Evolutionary conservation across 371 early-diverging fungal genomes (phyloP), one percentile per base, ranked within the genome.

Genomic region (Actinomortierella wolfii): DNA sequence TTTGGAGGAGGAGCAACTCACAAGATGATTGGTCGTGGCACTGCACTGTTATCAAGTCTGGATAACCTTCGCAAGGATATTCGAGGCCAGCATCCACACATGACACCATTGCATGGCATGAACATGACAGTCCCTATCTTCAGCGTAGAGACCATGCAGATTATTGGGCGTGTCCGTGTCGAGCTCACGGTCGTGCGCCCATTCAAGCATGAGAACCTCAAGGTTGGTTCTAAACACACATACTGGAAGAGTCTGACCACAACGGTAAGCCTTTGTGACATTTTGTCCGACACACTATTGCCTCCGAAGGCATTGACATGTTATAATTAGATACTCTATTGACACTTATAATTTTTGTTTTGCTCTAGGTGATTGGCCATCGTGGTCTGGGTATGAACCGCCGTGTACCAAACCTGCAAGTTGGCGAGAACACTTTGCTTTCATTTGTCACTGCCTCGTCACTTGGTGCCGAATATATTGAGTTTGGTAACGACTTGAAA

Each of bases 351-450:
- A n/a, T n/a, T n/a, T n/a, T n/a, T n/a, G n/a, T n/a, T n/a, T n/a
- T n/a, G n/a, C n/a, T n/a, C n/a, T 52, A 83, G 84, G 82, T 94
- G 15, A 91, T 96, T 80, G 99, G 99, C 8, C 99, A 98, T 78
- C 92, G 99, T 50, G 99, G 99, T 17, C 82, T 88, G 18, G 98
- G 98, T n/a, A 92, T 90, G 89, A 95, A 95, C 79, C 73, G 79
- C 59, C 78, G 76, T 59, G 81, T 73, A 51, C 56, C 71, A 26
- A 77, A 69, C 40, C 83, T 94, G 26, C 93, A 95, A 71, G 79
- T 96, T 14, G 92, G 94, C 2, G 99, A 99, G 71, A 99, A 99
- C 70, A 98, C 99, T 0, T 83, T 95, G 8, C 73, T 91, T 26
- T 96, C 98, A 0, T 94, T 99, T 78, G 81, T 90, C 18, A 91